These are phyloP conservation scores for Pyricularia sp. DNA, from an alignment of 2,329 filamentous ascomycete genomes.

Conservation along the genomic window DNA sequence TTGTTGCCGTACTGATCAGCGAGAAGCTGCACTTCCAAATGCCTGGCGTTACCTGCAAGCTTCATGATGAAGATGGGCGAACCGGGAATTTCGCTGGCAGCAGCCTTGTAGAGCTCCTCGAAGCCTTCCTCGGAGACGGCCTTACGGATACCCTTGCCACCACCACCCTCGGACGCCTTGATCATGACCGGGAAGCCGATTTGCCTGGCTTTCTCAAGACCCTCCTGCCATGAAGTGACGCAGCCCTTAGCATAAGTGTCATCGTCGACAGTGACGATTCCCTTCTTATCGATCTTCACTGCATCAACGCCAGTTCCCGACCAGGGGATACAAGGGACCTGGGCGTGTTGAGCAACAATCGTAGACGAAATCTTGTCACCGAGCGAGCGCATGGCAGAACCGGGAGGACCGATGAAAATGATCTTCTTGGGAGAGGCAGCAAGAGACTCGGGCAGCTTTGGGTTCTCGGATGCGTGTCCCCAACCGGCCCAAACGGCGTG, in stretches of 20 bases:
- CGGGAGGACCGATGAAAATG: constrained; percentile 95
- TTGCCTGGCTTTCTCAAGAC: constrained; percentile 72
- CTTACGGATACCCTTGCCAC: constrained; percentile 98
- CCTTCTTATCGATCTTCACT: constrained; percentile 68
- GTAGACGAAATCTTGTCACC: constrained; percentile 99
- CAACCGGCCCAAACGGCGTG: constrained; percentile 99
- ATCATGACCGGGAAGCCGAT: constrained; percentile 99
- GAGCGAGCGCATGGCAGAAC: constrained; percentile 96
- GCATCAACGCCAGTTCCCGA: constrained; percentile 85
- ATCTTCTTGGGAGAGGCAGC: constrained; percentile 97
- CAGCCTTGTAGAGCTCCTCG: constrained; percentile 81
- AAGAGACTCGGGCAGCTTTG: constrained; percentile 90
- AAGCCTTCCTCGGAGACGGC: constrained; percentile 81
- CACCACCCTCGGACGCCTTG: constrained; percentile 98
- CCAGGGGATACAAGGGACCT: constrained; percentile 98
- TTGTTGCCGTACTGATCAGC: constrained; percentile 99
- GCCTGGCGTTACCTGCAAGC: constrained; percentile 88
- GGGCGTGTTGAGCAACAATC: constrained; percentile 94
- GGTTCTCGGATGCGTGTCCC: constrained; percentile 98
- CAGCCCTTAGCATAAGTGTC: constrained; percentile 84
- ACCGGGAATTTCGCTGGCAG: constrained; percentile 93
- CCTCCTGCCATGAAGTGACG: constrained; percentile 82
- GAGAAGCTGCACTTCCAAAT: constrained; percentile 93
- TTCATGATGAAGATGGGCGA: constrained; percentile 99
- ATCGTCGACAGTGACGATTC: constrained; percentile 87